phyloP scores from a whole-genome alignment of 2,329 filamentous ascomycete genomes.

The Penicillium sp. region DNA sequence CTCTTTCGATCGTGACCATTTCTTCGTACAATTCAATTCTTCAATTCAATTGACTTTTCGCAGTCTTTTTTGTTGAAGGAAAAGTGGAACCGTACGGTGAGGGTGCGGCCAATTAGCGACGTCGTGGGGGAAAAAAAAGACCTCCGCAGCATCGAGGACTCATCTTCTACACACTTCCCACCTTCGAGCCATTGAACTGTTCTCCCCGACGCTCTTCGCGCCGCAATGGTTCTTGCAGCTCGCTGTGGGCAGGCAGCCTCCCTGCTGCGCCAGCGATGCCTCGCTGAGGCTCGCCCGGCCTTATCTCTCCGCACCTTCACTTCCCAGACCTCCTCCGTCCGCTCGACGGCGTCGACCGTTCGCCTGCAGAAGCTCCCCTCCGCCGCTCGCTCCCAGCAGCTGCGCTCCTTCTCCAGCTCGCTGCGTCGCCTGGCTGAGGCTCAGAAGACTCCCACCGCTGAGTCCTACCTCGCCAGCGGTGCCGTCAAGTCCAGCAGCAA shows the following conservation, averaged over 20 bases:
- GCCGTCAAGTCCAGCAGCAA: constrained; percentile 76
- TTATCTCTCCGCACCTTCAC: constrained; percentile 45
- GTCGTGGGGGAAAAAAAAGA: constrained; percentile 30
- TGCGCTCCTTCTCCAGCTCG: constrained; percentile 48
- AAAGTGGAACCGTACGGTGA: constrained; percentile 32
- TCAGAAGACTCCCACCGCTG: constrained; percentile 76
- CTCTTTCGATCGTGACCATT: too few relatives aligned
- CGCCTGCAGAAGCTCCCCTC: constrained; percentile 44
- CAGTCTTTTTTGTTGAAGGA: constrained; percentile 11
- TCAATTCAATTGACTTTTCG: constrained; percentile 4
- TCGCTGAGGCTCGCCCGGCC: constrained; percentile 41
- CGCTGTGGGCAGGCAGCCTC: constrained; percentile 49
- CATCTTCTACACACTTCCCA: constrained; percentile 25
- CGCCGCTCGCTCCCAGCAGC: constrained; percentile 46
- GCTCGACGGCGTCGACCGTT: constrained; percentile 36
- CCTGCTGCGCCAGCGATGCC: constrained; percentile 48
- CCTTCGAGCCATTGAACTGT: constrained; percentile 28
- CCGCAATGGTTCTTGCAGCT: constrained; percentile 52
- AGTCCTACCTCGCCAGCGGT: constrained; percentile 88
- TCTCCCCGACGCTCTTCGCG: constrained; percentile 30
- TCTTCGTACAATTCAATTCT: too few relatives aligned
- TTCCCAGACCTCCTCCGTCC: constrained; percentile 37
- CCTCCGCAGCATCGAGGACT: constrained; percentile 23
- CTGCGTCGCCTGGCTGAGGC: constrained; percentile 49
- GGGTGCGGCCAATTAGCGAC: constrained; percentile 27